Base-by-base conservation (phyloP, 768 basidiomycete species). In the Rhizopogon vinicolor region DNA sequence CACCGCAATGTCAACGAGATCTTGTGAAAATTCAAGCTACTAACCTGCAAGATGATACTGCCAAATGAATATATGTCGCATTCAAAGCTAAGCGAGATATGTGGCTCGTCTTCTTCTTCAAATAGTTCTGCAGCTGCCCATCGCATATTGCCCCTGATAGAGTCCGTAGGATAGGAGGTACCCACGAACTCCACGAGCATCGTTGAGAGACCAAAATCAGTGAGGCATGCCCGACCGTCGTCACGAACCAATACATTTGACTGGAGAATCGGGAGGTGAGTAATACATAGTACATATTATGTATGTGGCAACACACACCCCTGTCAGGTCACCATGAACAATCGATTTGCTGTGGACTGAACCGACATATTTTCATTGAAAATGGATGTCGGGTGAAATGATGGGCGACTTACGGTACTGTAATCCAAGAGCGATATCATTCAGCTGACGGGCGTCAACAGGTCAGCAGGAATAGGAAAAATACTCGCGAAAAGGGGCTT, bases 21-120 rank as follows among this genome's bases (percentile, higher is more conserved):
- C 25, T 13, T 9, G 1, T 1, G 22, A 10, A 12, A 46, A 5
- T 9, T 0, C 14, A 14, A 51, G 5, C 9, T 18, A 42, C 43
- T 14, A 5, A 55, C 55, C 53, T 54, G 53, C 7, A 54, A 39
- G 19, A 60, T 58, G 18, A 51, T 41, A 14, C 50, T 51, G 5
- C 75, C 76, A 55, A 74, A 75, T 0, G 76, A 77, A 3, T 70
- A 79, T 16, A 78, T 71, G 63, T 79, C 78, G 53, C 67, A 74
- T n/a, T 14, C 62, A 63, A 59, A 75, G 28, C 40, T 41, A 6
- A 31, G 18, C 14, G 16, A 4, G 14, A 16, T 31, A 14, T 41
- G 39, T n/a, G 8, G n/a, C 12, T 31, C 31, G 8, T 9, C n/a
- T 4, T 3, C 25, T 25, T 25, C 25, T 31, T 29, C 46, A 33